Conservation (phyloP, 106 monocot species). For the Agapanthus africanus region DNA sequence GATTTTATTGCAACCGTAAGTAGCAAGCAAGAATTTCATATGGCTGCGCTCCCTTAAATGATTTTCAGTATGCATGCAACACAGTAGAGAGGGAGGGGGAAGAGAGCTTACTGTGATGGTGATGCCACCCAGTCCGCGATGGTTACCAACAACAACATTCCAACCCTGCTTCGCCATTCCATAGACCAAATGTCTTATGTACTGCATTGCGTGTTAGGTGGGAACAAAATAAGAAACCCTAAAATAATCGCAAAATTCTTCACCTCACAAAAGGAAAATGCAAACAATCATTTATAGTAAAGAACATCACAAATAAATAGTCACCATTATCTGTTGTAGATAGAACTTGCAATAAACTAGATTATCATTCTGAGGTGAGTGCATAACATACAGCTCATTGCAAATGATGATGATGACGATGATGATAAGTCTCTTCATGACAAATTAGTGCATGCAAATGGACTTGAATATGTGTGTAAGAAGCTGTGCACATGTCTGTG, state of each 20-base stretch:
- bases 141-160: slow-evolving; percentile 84
- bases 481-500: too few relatives aligned
- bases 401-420: too few relatives aligned
- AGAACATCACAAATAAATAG: too few relatives aligned
- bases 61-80: not conserved
- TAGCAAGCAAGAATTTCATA: not conserved
- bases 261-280: not conserved
- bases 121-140: slow-evolving; percentile 80
- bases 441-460: too few relatives aligned
- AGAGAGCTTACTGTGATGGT: slow-evolving; percentile 59
- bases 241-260: not conserved
- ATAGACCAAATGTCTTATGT: slow-evolving; percentile 62
- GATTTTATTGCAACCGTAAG: not conserved
- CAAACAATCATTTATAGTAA: not conserved
- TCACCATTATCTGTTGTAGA: too few relatives aligned
- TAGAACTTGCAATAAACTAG: not conserved
- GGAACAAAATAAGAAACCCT: not conserved
- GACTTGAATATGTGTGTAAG: too few relatives aligned
- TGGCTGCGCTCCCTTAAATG: not conserved
- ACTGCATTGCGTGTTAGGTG: slow-evolving; percentile 36
- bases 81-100: not conserved
- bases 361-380: too few relatives aligned
- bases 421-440: too few relatives aligned
- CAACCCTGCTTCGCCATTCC: slow-evolving; percentile 59
- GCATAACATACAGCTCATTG: too few relatives aligned